Evolutionary conservation across 164 flowering plant genomes (phyloP).

Genomic region (Annona squamosa): DNA sequence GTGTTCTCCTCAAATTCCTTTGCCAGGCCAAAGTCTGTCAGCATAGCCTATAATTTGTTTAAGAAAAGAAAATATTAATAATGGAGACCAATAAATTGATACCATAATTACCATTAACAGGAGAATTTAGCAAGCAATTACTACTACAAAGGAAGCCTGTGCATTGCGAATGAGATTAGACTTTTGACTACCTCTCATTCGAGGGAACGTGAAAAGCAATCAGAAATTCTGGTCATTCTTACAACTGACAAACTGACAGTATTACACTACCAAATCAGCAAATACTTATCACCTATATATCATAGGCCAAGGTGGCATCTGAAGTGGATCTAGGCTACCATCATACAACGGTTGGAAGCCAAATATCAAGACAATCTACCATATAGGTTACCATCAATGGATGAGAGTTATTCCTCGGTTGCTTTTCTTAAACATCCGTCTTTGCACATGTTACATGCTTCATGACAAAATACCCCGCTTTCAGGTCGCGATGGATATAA

Average conservation of each 20-base stretch:
- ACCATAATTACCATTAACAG: not conserved
- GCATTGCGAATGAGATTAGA: no score
- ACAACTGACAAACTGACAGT: no score
- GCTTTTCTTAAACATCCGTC: not conserved
- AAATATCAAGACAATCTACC: not conserved
- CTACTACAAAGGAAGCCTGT: not conserved
- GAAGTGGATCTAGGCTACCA: not conserved
- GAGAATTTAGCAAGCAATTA: not conserved
- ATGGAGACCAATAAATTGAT: not conserved
- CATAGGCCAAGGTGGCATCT: not conserved
- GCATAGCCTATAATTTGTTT: slow-evolving; percentile 41
- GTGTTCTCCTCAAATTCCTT: slow-evolving; percentile 71
- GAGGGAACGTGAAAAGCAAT: no score
- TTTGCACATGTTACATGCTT: not conserved
- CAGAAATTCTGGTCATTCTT: no score
- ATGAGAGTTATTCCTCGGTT: not conserved
- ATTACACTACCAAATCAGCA: not conserved
- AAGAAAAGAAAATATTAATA: not conserved
- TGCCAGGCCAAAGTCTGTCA: slow-evolving; percentile 95
- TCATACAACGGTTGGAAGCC: not conserved
- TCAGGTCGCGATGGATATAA: not conserved
- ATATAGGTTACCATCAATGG: not conserved
- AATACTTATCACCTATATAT: not conserved
- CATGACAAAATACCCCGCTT: not conserved
- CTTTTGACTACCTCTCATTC: no score